phyloP scores from a whole-genome alignment of 768 basidiomycete genomes.

The Tephrocybe sp. region DNA sequence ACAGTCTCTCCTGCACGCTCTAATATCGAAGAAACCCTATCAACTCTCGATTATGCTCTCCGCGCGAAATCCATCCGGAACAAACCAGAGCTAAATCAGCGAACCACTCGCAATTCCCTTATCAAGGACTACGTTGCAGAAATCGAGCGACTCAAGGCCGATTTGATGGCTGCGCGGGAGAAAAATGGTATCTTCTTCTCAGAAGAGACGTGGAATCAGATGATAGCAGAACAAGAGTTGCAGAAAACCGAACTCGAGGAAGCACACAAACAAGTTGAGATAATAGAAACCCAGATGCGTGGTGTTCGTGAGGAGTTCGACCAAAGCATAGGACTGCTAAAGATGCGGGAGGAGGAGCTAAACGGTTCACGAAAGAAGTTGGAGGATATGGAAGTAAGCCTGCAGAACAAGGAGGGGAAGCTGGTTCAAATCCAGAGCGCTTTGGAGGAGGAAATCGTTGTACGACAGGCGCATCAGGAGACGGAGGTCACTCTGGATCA shows the following conservation, averaged over 20 bases:
- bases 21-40: conserved; percentile 96
- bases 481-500: conserved; percentile 69
- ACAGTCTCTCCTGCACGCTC: conserved; percentile 92
- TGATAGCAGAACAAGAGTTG: conserved; percentile 74
- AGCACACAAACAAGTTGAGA: conserved; percentile 76
- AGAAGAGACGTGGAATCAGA: conserved; percentile 85
- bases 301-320: conserved; percentile 89
- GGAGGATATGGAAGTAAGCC: conserved; percentile 43
- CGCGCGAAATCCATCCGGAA: conserved; percentile 95
- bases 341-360: conserved; percentile 75
- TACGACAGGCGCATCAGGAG: conserved; percentile 73
- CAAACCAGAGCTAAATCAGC: conserved; percentile 92
- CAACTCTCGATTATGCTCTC: conserved; percentile 94
- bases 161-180: conserved; percentile 87
- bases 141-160: conserved; percentile 89
- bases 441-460: conserved; percentile 76
- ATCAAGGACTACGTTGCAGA: conserved; percentile 92
- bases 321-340: conserved; percentile 76
- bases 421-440: conserved; percentile 54
- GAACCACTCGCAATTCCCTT: conserved; percentile 88
- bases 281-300: conserved; percentile 79
- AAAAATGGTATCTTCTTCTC: conserved; percentile 96
- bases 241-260: conserved; percentile 78
- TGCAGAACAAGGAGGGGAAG: conserved; percentile 55
- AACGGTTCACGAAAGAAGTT: conserved; percentile 57